Evolutionary conservation across 805 yeast species (phyloP), one percentile per base, ranked within the genome.

Genomic region (Metschnikowia chrysomelidarum): DNA sequence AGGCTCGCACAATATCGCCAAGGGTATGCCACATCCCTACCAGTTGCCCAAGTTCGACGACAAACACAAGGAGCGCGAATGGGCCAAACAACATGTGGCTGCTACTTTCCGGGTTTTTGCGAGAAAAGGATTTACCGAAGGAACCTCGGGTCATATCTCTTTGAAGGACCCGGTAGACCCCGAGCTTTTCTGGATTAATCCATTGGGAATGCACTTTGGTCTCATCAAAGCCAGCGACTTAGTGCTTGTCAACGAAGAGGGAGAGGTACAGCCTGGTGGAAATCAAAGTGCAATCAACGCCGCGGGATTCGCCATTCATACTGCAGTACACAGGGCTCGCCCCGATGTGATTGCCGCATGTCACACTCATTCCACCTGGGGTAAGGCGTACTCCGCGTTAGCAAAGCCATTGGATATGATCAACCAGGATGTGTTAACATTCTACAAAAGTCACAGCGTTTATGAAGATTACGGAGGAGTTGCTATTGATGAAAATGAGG

Each of bases 141-240:
- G 95, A 11, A 59, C 78, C 14, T 87, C 95, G 0, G 96, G 96
- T 14, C 96, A 87, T 55, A 86, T 87, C 39, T 82, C 93, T 7
- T 73, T 87, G 9, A 73, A 93, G 48, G 96, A 87, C 53, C 95
- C 96, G 3, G 78, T 83, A 27, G 78, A 81, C 44, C 82, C 82
- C n/a, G 57, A 68, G 28, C 83, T 91, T 3, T 87, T 87, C 57
- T 87, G 95, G 95, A 84, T 87, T 56, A 87, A 87, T 60, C 95
- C 96, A 4, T 64, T 87, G 44, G 91, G 83, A 11, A 73, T 69
- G 46, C 95, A 87, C 59, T 87, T 83, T 44, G 63, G 61, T 11
- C 44, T 65, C 30, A 58, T 66, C 29, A 60, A 56, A 30, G 68
- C 67, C 11, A 46, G 56, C 28, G 71, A 66, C 43, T 49, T 66